Evolutionary conservation across 257 asterid genomes (phyloP).

Genomic region (Ballota nigra): DNA sequence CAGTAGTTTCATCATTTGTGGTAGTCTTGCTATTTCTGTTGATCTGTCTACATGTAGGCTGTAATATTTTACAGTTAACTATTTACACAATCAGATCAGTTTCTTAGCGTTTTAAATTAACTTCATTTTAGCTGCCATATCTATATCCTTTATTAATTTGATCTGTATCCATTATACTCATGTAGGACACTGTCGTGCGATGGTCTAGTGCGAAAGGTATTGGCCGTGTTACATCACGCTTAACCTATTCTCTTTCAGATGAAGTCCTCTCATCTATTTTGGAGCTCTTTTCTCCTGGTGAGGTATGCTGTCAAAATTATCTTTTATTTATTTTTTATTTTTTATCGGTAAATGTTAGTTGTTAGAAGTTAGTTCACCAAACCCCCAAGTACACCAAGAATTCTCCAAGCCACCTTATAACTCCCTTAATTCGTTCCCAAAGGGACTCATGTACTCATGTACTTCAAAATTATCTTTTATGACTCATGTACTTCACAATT

Average conservation of each 20-base stretch:
- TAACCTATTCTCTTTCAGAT: slow-evolving; percentile 72
- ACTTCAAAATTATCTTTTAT: no score
- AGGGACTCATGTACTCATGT: no score
- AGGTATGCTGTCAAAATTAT: slow-evolving; percentile 50
- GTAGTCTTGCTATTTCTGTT: slow-evolving; percentile 12
- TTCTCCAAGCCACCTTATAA: no score
- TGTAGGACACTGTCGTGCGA: slow-evolving; percentile 93
- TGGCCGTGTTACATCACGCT: slow-evolving; percentile 85
- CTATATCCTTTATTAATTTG: slow-evolving; percentile 3
- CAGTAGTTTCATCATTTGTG: slow-evolving; percentile 9
- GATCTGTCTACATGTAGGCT: slow-evolving; percentile 2
- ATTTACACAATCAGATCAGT: background rate
- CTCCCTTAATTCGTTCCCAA: no score
- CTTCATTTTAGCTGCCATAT: slow-evolving; percentile 4
- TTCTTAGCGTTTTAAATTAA: slow-evolving; percentile 1
- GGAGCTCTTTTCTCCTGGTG: slow-evolving; percentile 92
- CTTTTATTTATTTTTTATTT: no score
- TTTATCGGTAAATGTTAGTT: no score
- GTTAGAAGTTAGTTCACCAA: no score
- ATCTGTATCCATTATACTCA: slow-evolving; percentile 13
- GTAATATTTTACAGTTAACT: background rate
- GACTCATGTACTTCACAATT: slow-evolving; percentile 15
- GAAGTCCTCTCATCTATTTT: slow-evolving; percentile 88
- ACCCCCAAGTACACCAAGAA: no score
- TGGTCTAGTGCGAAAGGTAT: slow-evolving; percentile 99